Percentiles rank a stretch among this genome's conserved stretches.
phyloP scores from a whole-genome alignment of 2,329 filamentous ascomycete species.

The Penicillium sp. region DNA sequence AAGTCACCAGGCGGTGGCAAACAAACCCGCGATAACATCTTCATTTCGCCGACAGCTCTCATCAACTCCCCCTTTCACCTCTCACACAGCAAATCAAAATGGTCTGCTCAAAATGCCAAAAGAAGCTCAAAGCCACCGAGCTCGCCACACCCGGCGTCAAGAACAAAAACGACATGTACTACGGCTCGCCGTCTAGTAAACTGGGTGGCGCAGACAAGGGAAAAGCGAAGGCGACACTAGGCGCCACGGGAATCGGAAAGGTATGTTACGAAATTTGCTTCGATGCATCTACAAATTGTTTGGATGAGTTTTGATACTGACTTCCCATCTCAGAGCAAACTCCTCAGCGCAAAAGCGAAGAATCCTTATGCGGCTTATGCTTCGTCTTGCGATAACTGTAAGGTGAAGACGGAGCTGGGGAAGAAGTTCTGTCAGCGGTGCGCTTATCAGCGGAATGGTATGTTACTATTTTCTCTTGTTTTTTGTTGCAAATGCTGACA shows the following conservation, averaged over 20 bases:
- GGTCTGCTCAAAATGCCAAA: conserved; percentile 66
- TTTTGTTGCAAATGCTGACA: conserved; percentile 7
- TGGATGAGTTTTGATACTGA: background rate
- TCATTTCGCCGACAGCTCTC: conserved; percentile 4
- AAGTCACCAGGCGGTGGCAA: conserved; percentile 17
- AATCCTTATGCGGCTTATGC: conserved; percentile 65
- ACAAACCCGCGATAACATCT: conserved; percentile 12
- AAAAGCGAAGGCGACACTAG: conserved; percentile 50
- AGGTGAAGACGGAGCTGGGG: conserved; percentile 62
- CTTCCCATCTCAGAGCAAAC: conserved; percentile 54
- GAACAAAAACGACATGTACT: conserved; percentile 66
- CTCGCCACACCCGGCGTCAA: conserved; percentile 65
- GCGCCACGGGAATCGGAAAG: conserved; percentile 60
- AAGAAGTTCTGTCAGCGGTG: conserved; percentile 61
- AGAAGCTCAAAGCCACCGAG: conserved; percentile 58
- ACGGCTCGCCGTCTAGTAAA: conserved; percentile 54
- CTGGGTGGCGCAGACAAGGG: conserved; percentile 29
- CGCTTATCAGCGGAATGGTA: conserved; percentile 62
- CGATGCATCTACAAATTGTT: background rate
- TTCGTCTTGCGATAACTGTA: conserved; percentile 61
- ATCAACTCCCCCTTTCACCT: background rate
- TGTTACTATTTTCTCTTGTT: conserved; percentile 22
- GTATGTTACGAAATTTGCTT: conserved; percentile 34
- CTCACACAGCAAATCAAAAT: conserved; percentile 36
- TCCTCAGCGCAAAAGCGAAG: conserved; percentile 62